These are phyloP conservation scores for Russula sp. DNA, from an alignment of 768 basidiomycete genomes.

Conservation along the genomic window DNA sequence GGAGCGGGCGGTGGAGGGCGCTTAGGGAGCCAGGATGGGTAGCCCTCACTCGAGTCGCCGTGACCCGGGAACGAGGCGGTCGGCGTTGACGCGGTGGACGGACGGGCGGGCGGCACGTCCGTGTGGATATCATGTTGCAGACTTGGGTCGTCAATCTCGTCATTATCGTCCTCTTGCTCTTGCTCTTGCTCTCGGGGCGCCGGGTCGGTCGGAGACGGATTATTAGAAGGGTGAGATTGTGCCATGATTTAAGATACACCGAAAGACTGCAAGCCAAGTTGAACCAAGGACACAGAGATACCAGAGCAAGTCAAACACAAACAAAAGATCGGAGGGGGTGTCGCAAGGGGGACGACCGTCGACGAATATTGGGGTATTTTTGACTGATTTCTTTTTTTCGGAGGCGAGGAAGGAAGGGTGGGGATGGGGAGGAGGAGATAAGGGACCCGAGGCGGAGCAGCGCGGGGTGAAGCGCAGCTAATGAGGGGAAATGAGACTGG, in stretches of 20 bases:
- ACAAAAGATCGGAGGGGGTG: too few species aligned
- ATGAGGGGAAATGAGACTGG: not conserved
- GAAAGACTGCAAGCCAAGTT: not conserved
- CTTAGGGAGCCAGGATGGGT: slow-evolving; percentile 80
- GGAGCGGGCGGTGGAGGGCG: slow-evolving; percentile 75
- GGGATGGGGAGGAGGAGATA: not conserved
- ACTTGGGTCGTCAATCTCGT: not conserved
- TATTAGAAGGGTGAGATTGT: slow-evolving; percentile 16
- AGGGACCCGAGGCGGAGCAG: slow-evolving; percentile 1
- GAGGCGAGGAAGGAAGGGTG: too few species aligned
- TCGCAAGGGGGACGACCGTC: too few species aligned
- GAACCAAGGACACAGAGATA: not conserved
- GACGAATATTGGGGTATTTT: too few species aligned
- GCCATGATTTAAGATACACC: slow-evolving; percentile 13
- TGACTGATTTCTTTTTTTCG: too few species aligned
- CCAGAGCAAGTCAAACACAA: not conserved
- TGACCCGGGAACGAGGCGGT: slow-evolving; percentile 2
- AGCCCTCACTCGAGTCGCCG: slow-evolving; percentile 43
- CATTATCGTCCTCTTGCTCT: not conserved
- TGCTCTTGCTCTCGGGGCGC: not conserved
- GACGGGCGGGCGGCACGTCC: too few species aligned
- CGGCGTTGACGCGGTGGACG: not conserved
- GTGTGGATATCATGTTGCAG: not conserved
- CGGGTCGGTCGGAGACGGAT: not conserved
- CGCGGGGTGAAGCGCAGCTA: not conserved